Evolutionary conservation across 805 yeast species (phyloP).

Genomic region (Candida nonsorbophila): DNA sequence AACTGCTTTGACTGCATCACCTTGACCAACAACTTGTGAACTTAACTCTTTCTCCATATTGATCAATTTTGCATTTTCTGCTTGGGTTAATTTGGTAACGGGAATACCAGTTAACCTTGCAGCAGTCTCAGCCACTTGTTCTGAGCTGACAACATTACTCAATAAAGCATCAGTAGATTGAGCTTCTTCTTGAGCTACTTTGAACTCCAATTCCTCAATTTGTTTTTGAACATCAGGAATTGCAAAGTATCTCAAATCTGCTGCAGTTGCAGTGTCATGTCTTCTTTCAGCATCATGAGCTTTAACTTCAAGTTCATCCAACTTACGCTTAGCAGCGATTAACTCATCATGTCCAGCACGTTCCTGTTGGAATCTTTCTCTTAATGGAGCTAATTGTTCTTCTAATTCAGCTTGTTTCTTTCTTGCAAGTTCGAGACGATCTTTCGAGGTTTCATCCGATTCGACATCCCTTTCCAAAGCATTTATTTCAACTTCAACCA

Average conservation of each 20-base stretch:
- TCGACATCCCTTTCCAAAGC: conserved; percentile 95
- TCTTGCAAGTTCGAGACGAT: conserved; percentile 74
- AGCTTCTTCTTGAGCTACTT: conserved; percentile 73
- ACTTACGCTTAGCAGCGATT: conserved; percentile 80
- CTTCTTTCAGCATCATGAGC: conserved; percentile 97
- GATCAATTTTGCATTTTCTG: conserved; percentile 89
- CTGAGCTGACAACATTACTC: conserved; percentile 86
- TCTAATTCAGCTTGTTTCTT: conserved; percentile 77
- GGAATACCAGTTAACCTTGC: conserved; percentile 97
- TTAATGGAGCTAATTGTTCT: conserved; percentile 79
- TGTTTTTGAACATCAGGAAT: conserved; percentile 84
- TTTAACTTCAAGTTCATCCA: conserved; percentile 88
- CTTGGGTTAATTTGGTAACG: conserved; percentile 87
- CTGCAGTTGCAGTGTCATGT: conserved; percentile 89
- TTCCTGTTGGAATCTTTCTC: conserved; percentile 82
- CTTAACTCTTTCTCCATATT: conserved; percentile 89
- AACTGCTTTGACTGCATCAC: conserved; percentile 93
- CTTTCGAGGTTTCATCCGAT: conserved; percentile 77
- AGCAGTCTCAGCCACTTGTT: conserved; percentile 93
- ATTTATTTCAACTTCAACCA: conserved; percentile 91
- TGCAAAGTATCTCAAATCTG: conserved; percentile 94
- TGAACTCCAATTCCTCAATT: conserved; percentile 68
- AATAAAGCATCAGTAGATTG: conserved; percentile 60
- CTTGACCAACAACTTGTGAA: conserved; percentile 86
- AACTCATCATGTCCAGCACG: conserved; percentile 88